Evolutionary conservation across 2,329 filamentous ascomycete genomes (phyloP).

Genomic region (Delphinella strobiligena): DNA sequence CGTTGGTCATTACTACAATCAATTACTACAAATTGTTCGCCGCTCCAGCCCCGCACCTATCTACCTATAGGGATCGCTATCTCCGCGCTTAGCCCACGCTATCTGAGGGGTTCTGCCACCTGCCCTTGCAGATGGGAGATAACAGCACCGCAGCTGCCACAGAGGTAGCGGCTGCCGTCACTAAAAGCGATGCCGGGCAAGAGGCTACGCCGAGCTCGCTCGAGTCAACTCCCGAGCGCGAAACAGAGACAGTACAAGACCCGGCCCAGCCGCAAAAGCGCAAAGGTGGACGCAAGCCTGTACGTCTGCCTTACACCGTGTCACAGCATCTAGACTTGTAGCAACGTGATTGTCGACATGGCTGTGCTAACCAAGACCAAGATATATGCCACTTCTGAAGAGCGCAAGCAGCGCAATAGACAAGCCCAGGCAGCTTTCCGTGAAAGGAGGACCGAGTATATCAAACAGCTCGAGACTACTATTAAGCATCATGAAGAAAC

Average conservation of each 20-base stretch:
- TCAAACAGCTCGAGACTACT: slow-evolving; percentile 95
- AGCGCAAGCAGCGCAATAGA: slow-evolving; percentile 92
- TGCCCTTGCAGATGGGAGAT: slow-evolving; percentile 40
- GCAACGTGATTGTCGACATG: slow-evolving; percentile 7
- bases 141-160: slow-evolving; percentile 30
- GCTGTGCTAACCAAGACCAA: slow-evolving; percentile 35
- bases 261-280: slow-evolving; percentile 59
- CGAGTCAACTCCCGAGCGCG: slow-evolving; percentile 36
- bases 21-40: slow-evolving; percentile 8
- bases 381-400: slow-evolving; percentile 98
- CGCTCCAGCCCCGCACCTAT: slow-evolving; percentile 5
- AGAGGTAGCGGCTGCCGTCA: slow-evolving; percentile 22
- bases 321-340: slow-evolving; percentile 3
- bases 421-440: slow-evolving; percentile 96
- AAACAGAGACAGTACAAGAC: slow-evolving; percentile 24
- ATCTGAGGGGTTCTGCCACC: slow-evolving; percentile 9
- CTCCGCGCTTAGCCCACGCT: slow-evolving; percentile 6
- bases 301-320: slow-evolving; percentile 37
- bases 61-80: slow-evolving; percentile 7
- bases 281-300: slow-evolving; percentile 94
- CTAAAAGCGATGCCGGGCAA: slow-evolving; percentile 31
- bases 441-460: slow-evolving; percentile 94
- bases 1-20: slow-evolving; percentile 10
- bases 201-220: slow-evolving; percentile 36
- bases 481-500: slow-evolving; percentile 96